phyloP scores from a whole-genome alignment of 78 protist genomes.

The Polysphondylium violaceum region DNA sequence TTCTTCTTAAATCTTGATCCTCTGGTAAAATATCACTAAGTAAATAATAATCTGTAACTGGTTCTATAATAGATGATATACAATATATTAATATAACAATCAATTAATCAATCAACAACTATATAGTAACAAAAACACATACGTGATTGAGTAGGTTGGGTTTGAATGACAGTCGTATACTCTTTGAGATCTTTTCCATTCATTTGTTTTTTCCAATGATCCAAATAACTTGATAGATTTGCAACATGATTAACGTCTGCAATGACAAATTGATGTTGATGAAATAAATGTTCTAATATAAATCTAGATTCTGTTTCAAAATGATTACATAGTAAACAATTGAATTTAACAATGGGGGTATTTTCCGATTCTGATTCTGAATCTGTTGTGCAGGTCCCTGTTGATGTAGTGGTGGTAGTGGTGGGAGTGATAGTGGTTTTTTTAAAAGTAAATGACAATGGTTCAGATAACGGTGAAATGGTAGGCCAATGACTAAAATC shows the following conservation, averaged over 20 bases:
- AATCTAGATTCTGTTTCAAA: constrained; percentile 41
- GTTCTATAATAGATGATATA: not conserved
- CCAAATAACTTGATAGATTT: constrained; percentile 39
- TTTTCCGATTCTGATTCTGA: too few species aligned
- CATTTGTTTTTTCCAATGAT: constrained; percentile 42
- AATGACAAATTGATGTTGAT: constrained; percentile 43
- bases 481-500: constrained; percentile 50
- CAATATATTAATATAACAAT: not conserved
- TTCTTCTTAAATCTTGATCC: constrained; percentile 45
- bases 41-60: constrained; percentile 42
- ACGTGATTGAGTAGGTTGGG: not conserved
- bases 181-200: constrained; percentile 13
- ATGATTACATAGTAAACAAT: constrained; percentile 42
- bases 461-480: constrained; percentile 3
- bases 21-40: constrained; percentile 51
- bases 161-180: constrained; percentile 40
- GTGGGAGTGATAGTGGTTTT: not conserved
- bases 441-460: constrained; percentile 30
- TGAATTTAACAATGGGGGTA: not conserved
- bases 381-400: not conserved
- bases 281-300: constrained; percentile 49
- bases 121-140: not conserved
- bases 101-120: too few species aligned
- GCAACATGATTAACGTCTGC: constrained; percentile 59
- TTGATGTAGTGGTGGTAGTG: not conserved